Percentiles rank a stretch among this genome's conserved stretches.
These are phyloP conservation scores for Dichotomocladium elegans DNA, from an alignment of 371 early-diverging fungal genomes.

Conservation along the genomic window DNA sequence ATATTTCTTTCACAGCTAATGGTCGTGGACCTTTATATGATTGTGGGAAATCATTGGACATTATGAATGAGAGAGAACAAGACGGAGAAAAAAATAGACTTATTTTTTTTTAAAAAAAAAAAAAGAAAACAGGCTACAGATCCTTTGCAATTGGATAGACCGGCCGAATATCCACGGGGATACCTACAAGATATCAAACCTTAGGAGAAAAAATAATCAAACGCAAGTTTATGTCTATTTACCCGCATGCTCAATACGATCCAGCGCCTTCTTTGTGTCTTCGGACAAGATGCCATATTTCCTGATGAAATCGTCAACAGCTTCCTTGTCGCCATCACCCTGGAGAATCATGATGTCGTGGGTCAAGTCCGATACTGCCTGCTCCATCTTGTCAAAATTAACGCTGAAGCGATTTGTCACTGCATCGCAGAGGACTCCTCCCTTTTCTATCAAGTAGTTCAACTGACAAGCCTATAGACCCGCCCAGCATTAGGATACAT, in stretches of 20 bases:
- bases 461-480: conserved; percentile 45
- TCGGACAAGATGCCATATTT: conserved; percentile 56
- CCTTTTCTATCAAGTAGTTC: conserved; percentile 68
- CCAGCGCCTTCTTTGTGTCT: conserved; percentile 52
- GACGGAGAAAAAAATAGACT: background rate
- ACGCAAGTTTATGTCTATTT: background rate
- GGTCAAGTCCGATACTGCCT: conserved; percentile 65
- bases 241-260: conserved; percentile 48
- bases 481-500: background rate
- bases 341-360: conserved; percentile 71
- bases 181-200: conserved; percentile 11
- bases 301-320: conserved; percentile 58
- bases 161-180: conserved; percentile 53
- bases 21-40: background rate
- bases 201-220: background rate
- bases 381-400: conserved; percentile 59
- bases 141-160: conserved; percentile 30
- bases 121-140: background rate
- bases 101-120: background rate
- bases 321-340: conserved; percentile 73
- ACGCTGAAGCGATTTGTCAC: conserved; percentile 54
- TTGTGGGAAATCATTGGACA: background rate
- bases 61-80: background rate
- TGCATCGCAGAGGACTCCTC: conserved; percentile 56
- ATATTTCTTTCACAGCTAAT: background rate